These are phyloP conservation scores for Didymella arachidicola DNA, from an alignment of 2,329 filamentous ascomycete species.

Conservation along the genomic window DNA sequence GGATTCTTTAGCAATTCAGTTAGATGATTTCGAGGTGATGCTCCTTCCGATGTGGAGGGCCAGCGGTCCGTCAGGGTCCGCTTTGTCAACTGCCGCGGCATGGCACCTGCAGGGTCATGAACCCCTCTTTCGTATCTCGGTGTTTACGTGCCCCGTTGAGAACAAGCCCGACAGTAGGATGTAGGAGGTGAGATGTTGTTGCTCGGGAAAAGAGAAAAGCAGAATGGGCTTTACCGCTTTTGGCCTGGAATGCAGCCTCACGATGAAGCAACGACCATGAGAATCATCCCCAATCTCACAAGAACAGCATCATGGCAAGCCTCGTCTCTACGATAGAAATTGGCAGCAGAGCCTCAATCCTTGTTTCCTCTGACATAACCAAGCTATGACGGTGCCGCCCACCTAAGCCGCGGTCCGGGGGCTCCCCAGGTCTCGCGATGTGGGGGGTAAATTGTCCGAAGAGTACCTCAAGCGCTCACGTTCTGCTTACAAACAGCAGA, in stretches of 20 bases:
- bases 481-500: background rate
- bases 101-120: constrained; percentile 3
- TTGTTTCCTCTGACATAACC: background rate
- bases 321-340: background rate
- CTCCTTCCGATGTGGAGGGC: constrained; percentile 16
- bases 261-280: background rate
- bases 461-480: background rate
- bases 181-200: background rate
- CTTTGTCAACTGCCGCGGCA: constrained; percentile 7
- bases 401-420: constrained; percentile 1
- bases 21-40: background rate
- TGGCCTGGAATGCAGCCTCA: background rate
- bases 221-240: background rate
- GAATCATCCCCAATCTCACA: background rate
- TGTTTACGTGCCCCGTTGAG: background rate
- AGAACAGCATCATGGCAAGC: background rate
- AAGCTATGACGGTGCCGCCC: background rate
- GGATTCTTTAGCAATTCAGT: background rate
- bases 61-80: background rate
- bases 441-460: background rate
- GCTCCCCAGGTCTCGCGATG: constrained; percentile 15
- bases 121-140: background rate
- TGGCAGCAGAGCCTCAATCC: background rate
- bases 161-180: background rate
- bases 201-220: background rate